These are phyloP conservation scores for Mycena sanguinolenta DNA, from an alignment of 768 basidiomycete genomes.

Conservation along the genomic window DNA sequence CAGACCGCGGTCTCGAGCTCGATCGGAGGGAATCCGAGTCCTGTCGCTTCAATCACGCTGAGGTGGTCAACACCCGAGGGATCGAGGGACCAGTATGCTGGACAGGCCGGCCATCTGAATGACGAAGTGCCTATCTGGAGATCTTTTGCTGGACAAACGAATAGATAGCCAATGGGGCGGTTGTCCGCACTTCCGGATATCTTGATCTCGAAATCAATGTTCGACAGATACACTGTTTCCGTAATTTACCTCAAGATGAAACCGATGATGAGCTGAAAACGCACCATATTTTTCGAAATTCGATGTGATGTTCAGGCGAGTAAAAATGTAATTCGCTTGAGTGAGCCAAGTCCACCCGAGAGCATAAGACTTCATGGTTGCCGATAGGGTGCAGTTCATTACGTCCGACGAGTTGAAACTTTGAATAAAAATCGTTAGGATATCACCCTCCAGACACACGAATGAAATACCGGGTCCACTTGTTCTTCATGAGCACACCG, in stretches of 20 bases:
- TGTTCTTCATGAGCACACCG: neutral
- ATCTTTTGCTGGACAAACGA: neutral
- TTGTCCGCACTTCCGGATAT: neutral
- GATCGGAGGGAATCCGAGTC: neutral
- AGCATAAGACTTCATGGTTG: neutral
- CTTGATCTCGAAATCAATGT: neutral
- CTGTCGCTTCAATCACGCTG: neutral
- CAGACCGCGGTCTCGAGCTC: no score
- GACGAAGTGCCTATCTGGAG: neutral
- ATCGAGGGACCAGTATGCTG: neutral
- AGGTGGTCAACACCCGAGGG: neutral
- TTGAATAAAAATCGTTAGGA: neutral
- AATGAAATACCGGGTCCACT: neutral
- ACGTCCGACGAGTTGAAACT: neutral
- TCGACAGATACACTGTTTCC: neutral
- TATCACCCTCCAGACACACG: neutral
- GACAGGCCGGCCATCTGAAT: neutral
- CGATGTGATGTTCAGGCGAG: neutral
- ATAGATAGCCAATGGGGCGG: neutral
- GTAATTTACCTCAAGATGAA: neutral
- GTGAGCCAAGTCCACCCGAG: neutral
- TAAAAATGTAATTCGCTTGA: constrained; percentile 1
- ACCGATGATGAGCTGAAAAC: neutral
- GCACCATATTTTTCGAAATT: neutral
- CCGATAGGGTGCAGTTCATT: neutral